Conservation (phyloP, 805 yeast species). For the Metschnikowia aberdeeniae region DNA sequence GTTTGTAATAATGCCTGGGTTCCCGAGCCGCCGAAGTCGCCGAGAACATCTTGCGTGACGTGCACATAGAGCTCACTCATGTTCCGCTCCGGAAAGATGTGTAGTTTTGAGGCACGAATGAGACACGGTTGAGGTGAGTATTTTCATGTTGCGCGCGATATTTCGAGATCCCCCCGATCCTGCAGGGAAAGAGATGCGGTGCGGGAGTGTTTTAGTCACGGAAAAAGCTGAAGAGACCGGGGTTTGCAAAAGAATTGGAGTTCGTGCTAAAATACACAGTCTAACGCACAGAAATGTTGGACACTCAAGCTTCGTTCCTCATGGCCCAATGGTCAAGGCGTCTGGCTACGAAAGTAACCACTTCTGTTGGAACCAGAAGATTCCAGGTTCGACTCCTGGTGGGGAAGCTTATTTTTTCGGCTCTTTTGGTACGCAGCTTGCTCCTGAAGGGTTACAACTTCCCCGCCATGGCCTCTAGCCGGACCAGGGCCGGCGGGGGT, state of each 20-base stretch:
- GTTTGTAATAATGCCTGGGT: conserved; percentile 28
- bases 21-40: conserved; percentile 29
- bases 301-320: conserved; percentile 49
- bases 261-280: too few species aligned
- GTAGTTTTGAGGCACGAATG: not conserved
- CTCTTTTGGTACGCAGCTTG: not conserved
- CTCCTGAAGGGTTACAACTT: too few species aligned
- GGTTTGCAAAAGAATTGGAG: too few species aligned
- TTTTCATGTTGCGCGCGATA: conserved; percentile 1
- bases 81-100: not conserved
- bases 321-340: conserved; percentile 77
- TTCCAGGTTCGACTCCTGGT: conserved; percentile 56
- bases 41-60: conserved; percentile 30
- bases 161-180: not conserved
- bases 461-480: not conserved
- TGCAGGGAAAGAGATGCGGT: too few species aligned
- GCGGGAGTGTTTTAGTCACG: too few species aligned
- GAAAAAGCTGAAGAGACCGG: too few species aligned
- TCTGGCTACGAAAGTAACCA: conserved; percentile 62
- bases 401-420: conserved; percentile 45
- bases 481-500: too few species aligned
- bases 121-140: not conserved
- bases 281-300: too few species aligned
- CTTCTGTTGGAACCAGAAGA: conserved; percentile 49
- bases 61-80: conserved; percentile 12